Conservation (phyloP, 257 asterid species). For the Penstemon barbatus region DNA sequence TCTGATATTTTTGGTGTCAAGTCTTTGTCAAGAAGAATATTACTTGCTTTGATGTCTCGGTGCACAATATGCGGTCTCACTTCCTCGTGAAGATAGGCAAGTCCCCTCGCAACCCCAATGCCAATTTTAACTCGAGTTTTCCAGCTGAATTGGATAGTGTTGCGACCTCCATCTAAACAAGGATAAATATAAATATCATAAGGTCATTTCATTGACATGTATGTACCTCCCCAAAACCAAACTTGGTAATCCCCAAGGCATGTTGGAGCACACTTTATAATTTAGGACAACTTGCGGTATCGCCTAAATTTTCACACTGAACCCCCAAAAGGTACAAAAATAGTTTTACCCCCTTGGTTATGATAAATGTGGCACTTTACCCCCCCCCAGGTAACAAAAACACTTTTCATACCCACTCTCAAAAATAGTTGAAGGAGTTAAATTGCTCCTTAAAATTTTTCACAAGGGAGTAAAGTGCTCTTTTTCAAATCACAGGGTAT, state of each 20-base stretch:
- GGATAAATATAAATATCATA: constrained; percentile 22
- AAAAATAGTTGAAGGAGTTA: too few species aligned
- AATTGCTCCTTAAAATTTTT: too few species aligned
- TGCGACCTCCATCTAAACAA: constrained; percentile 52
- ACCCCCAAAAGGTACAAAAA: too few species aligned
- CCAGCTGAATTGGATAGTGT: constrained; percentile 64
- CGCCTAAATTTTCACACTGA: too few species aligned
- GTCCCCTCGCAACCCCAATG: constrained; percentile 81
- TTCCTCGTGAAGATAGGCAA: constrained; percentile 95
- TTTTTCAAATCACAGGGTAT: too few species aligned
- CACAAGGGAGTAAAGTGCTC: too few species aligned
- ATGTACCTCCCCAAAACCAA: not conserved
- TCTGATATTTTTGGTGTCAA: constrained; percentile 89
- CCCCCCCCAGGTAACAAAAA: too few species aligned
- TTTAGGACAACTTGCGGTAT: not conserved
- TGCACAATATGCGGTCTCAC: constrained; percentile 84
- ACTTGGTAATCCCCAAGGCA: not conserved
- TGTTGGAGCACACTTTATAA: not conserved
- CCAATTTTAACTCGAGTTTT: constrained; percentile 59
- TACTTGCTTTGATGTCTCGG: constrained; percentile 97
- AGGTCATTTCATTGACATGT: constrained; percentile 17
- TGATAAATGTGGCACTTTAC: too few species aligned
- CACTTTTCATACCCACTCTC: too few species aligned
- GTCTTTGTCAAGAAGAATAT: constrained; percentile 82
- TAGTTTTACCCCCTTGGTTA: too few species aligned